Conservation (phyloP, 2,329 filamentous ascomycete species). For the Nigrospora sphaerica region DNA sequence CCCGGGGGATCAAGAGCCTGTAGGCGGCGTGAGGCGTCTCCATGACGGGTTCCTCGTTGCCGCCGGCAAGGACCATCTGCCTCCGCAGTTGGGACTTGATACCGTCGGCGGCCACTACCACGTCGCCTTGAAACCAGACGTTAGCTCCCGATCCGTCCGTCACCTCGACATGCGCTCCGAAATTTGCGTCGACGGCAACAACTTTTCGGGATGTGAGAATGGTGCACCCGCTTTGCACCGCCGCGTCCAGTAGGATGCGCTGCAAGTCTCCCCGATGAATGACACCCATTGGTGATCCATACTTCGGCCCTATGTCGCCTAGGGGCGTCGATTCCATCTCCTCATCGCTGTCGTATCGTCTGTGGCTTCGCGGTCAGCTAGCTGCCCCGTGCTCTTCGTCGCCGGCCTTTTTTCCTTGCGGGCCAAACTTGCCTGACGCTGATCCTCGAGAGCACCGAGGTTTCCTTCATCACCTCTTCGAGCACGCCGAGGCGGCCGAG, state of each 20-base stretch:
- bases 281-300: constrained; percentile 14
- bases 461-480: constrained; percentile 7
- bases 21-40: constrained; percentile 47
- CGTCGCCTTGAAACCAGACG: constrained; percentile 31
- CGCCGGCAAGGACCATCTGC: constrained; percentile 28
- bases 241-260: constrained; percentile 11
- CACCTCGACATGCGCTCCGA: constrained; percentile 13
- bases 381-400: not conserved
- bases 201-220: constrained; percentile 14
- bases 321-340: constrained; percentile 13
- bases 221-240: constrained; percentile 9
- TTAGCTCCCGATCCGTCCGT: not conserved
- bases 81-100: constrained; percentile 41
- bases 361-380: constrained; percentile 1
- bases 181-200: constrained; percentile 14
- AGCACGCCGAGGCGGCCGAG: constrained; percentile 22
- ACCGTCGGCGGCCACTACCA: constrained; percentile 46
- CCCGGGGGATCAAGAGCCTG: constrained; percentile 42
- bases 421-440: constrained; percentile 17
- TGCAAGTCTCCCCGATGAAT: constrained; percentile 20
- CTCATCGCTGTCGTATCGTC: constrained; percentile 15
- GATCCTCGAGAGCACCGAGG: constrained; percentile 15
- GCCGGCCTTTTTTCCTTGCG: not conserved
- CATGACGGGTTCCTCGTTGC: constrained; percentile 29
- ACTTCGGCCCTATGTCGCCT: constrained; percentile 9